Percentiles rank a stretch among this genome's conserved stretches.
phyloP scores from a whole-genome alignment of 257 asterid genomes.

The Primulina eburnea region DNA sequence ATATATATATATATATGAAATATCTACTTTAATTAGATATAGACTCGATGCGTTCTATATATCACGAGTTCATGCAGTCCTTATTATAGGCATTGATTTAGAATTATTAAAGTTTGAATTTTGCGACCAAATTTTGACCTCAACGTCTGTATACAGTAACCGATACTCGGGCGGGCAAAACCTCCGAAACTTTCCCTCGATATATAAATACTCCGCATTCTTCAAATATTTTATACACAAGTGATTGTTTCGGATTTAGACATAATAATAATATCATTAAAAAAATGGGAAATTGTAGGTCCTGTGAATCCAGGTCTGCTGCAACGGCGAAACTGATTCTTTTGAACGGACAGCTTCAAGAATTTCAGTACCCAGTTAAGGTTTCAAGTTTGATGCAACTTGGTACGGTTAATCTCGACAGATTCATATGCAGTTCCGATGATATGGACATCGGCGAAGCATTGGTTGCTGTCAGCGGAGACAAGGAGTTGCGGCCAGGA shows the following conservation, averaged over 20 bases:
- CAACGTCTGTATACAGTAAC: not conserved
- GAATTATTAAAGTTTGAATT: not conserved
- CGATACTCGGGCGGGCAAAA: constrained; percentile 23
- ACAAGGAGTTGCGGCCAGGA: constrained; percentile 63
- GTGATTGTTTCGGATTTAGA: not conserved
- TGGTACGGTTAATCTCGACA: constrained; percentile 27
- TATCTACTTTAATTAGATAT: not conserved
- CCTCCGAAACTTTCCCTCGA: not conserved
- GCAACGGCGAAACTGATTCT: constrained; percentile 61
- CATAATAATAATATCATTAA: not conserved
- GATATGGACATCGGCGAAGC: constrained; percentile 65
- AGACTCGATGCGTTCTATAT: not conserved
- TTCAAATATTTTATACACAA: not conserved
- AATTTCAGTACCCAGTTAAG: constrained; percentile 60
- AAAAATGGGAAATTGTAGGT: constrained; percentile 60
- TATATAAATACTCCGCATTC: not conserved
- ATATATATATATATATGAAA: too few relatives aligned
- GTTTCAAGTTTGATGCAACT: constrained; percentile 46
- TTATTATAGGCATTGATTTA: too few relatives aligned
- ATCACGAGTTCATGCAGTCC: not conserved
- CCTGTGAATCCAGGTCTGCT: constrained; percentile 46
- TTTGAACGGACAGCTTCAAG: constrained; percentile 54
- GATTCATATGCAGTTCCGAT: constrained; percentile 74
- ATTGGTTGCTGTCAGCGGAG: constrained; percentile 42
- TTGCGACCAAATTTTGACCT: constrained; percentile 26